Conservation (phyloP, 306 rosid species). For the Gynostemma pentaphyllum region DNA sequence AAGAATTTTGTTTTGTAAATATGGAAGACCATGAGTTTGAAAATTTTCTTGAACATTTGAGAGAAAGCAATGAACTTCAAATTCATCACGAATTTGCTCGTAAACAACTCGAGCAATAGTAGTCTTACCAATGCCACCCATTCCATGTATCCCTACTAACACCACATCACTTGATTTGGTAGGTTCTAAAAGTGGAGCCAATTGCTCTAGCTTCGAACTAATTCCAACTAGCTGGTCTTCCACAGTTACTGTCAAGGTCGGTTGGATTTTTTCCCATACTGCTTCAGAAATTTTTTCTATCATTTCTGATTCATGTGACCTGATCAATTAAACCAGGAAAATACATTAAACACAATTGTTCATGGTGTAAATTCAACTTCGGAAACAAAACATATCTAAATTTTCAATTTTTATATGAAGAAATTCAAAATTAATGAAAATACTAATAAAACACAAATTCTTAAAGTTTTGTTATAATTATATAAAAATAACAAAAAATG, state of each 20-base stretch:
- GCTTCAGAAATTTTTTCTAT: not conserved
- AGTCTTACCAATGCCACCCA: conserved; percentile 14
- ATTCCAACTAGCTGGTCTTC: conserved; percentile 5
- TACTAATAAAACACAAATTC: too few species aligned
- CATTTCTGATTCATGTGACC: conserved; percentile 1
- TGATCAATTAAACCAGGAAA: not conserved
- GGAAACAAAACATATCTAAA: too few species aligned
- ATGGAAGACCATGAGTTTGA: not conserved
- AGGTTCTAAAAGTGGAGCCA: not conserved
- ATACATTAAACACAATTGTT: not conserved
- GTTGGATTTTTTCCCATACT: conserved; percentile 2
- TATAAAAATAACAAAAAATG: too few species aligned
- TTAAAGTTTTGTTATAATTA: too few species aligned
- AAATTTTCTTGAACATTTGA: not conserved
- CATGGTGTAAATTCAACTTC: not conserved
- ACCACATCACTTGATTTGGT: not conserved
- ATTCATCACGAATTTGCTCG: not conserved
- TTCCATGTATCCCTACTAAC: conserved; percentile 4
- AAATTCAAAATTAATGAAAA: too few species aligned
- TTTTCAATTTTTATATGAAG: too few species aligned
- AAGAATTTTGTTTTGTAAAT: conserved; percentile 8
- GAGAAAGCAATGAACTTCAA: conserved; percentile 10
- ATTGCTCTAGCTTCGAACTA: not conserved
- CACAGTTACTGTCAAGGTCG: not conserved
- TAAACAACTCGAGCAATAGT: conserved; percentile 8